Evolutionary conservation across 1,284 basidiomycete species (phyloP).

Genomic region (Caloboletus inedulis): DNA sequence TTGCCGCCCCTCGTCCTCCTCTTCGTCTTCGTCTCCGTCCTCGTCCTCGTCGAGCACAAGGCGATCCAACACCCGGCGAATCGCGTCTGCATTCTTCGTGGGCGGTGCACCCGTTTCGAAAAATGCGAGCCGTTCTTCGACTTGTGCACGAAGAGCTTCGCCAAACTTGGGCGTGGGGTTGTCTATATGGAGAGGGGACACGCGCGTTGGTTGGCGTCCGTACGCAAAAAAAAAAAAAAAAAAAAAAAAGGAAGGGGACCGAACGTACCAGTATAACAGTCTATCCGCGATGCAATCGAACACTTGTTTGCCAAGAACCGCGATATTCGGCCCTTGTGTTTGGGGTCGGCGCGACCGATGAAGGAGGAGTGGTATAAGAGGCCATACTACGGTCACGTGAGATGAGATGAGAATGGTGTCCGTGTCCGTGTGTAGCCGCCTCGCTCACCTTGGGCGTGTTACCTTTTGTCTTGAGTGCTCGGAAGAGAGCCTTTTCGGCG

Average conservation of each 20-base stretch:
- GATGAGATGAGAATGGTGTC: not conserved
- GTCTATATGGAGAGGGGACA: constrained; percentile 46
- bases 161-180: constrained; percentile 92
- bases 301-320: constrained; percentile 99
- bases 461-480: constrained; percentile 97
- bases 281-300: constrained; percentile 96
- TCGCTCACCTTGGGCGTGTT: constrained; percentile 89
- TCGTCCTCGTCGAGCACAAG: constrained; percentile 75
- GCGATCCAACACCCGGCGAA: constrained; percentile 82
- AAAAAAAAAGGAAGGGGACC: not conserved
- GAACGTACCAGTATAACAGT: constrained; percentile 84
- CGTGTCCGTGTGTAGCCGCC: not conserved
- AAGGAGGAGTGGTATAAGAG: constrained; percentile 92
- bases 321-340: constrained; percentile 97
- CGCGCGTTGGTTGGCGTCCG: not conserved
- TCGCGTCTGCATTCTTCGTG: constrained; percentile 84
- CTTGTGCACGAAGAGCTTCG: constrained; percentile 89
- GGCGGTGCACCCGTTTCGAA: constrained; percentile 89
- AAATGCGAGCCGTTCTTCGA: constrained; percentile 94
- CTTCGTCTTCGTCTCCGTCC: constrained; percentile 57
- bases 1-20: not conserved
- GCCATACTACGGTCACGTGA: constrained; percentile 62
- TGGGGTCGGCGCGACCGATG: constrained; percentile 92
- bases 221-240: not conserved
- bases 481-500: constrained; percentile 97